phyloP scores from a whole-genome alignment of 345 rosid genomes.

The Erysimum cheiranthoides region DNA sequence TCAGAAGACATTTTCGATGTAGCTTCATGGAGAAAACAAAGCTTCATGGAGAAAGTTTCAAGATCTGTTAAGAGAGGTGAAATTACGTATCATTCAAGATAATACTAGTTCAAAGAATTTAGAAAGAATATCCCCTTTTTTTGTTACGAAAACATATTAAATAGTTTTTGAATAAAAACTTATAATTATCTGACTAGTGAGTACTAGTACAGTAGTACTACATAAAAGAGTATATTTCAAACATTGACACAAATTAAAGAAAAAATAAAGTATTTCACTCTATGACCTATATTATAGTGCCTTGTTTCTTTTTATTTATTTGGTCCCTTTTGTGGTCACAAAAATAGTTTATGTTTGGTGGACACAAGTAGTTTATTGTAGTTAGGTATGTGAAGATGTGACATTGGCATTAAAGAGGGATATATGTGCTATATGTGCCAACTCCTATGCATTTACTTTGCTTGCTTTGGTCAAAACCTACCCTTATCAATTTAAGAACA shows the following conservation, averaged over 20 bases:
- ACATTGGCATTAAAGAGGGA: conserved; percentile 6
- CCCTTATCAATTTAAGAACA: not conserved
- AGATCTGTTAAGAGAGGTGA: no score
- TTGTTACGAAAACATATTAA: no score
- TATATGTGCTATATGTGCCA: not conserved
- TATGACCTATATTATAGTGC: not conserved
- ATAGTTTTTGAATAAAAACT: no score
- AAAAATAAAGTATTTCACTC: not conserved
- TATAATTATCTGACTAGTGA: no score
- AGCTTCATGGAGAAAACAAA: no score
- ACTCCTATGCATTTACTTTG: conserved; percentile 20
- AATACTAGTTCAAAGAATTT: conserved; percentile 13
- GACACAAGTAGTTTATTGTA: conserved; percentile 2
- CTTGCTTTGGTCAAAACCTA: conserved; percentile 35
- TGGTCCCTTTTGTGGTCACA: conserved; percentile 2
- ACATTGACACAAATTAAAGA: not conserved
- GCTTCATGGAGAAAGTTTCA: no score
- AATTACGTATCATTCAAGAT: conserved; percentile 22
- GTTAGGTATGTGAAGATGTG: conserved; percentile 42
- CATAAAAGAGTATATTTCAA: not conserved
- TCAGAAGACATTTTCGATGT: conserved; percentile 15
- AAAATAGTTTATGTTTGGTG: conserved; percentile 26
- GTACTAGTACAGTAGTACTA: no score
- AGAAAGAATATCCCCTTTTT: not conserved
- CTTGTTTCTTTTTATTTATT: not conserved